Evolutionary conservation across 2,329 filamentous ascomycete species (phyloP).

Genomic region (Xylariaceae sp.): DNA sequence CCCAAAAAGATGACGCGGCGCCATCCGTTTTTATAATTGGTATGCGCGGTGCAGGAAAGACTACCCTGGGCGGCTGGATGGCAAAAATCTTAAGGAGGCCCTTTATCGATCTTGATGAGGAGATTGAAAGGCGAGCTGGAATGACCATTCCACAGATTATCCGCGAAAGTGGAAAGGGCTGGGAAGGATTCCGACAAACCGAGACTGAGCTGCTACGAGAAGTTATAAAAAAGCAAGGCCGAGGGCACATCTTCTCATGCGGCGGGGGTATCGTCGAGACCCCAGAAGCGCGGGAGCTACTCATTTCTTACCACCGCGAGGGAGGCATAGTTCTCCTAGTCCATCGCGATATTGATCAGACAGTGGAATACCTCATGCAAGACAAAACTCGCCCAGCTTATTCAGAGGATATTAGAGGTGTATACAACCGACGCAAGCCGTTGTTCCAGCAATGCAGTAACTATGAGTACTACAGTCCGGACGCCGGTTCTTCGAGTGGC

Average conservation of each 20-base stretch:
- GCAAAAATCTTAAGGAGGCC: constrained; percentile 69
- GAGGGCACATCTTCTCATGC: constrained; percentile 82
- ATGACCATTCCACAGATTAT: constrained; percentile 86
- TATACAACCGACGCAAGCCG: constrained; percentile 82
- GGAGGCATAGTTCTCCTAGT: constrained; percentile 85
- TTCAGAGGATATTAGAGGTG: constrained; percentile 83
- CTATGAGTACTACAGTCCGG: constrained; percentile 84
- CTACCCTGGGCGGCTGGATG: constrained; percentile 85
- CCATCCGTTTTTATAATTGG: constrained; percentile 90
- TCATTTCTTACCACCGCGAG: constrained; percentile 66
- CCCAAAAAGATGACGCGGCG: constrained; percentile 40
- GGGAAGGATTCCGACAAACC: constrained; percentile 80
- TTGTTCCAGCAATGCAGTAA: constrained; percentile 95
- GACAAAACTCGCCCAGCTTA: constrained; percentile 93
- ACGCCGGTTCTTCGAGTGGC: constrained; percentile 40
- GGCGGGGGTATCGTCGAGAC: constrained; percentile 91
- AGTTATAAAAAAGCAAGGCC: constrained; percentile 68
- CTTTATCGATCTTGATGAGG: constrained; percentile 81
- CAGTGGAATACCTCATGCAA: constrained; percentile 81
- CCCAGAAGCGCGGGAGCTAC: constrained; percentile 69
- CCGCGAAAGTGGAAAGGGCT: constrained; percentile 60
- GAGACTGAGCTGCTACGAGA: constrained; percentile 72
- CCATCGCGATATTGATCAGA: constrained; percentile 79
- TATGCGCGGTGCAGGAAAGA: constrained; percentile 96
- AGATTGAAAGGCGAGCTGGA: constrained; percentile 70